Evolutionary conservation across 2,329 filamentous ascomycete genomes (phyloP).

Genomic region (Exophiala sideris): DNA sequence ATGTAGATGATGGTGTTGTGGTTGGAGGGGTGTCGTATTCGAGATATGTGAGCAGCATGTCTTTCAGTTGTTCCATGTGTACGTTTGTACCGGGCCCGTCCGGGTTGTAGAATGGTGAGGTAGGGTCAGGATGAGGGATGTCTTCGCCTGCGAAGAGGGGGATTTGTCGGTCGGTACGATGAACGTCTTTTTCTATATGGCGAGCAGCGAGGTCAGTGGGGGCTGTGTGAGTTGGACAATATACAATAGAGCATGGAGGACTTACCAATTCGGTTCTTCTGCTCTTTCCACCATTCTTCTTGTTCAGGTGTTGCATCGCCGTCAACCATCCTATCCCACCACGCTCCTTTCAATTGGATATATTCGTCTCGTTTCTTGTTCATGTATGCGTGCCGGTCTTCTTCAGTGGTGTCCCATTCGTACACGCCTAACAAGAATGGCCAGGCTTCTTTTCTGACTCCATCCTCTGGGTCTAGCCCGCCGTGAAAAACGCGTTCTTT

Average conservation of each 20-base stretch:
- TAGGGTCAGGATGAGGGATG: slow-evolving; percentile 91
- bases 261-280: slow-evolving; percentile 88
- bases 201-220: slow-evolving; percentile 44
- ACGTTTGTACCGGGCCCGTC: slow-evolving; percentile 92
- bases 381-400: slow-evolving; percentile 78
- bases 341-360: slow-evolving; percentile 84
- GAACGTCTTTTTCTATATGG: slow-evolving; percentile 89
- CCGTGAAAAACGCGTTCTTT: slow-evolving; percentile 98
- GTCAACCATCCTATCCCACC: slow-evolving; percentile 93
- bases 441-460: slow-evolving; percentile 95
- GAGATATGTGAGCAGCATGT: slow-evolving; percentile 97
- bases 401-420: slow-evolving; percentile 83
- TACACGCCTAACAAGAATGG: slow-evolving; percentile 88
- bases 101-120: slow-evolving; percentile 86
- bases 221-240: slow-evolving; percentile 44
- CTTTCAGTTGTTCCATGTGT: slow-evolving; percentile 97
- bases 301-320: slow-evolving; percentile 74
- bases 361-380: slow-evolving; percentile 90
- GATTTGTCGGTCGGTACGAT: slow-evolving; percentile 90
- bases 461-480: slow-evolving; percentile 81
- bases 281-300: slow-evolving; percentile 95
- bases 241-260: slow-evolving; percentile 18
- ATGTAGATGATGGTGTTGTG: slow-evolving; percentile 1
- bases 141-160: slow-evolving; percentile 96
- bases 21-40: slow-evolving; percentile 69